Evolutionary conservation across 805 yeast genomes (phyloP), one percentile per base, ranked within the genome.

Genomic region (Millerago galiae): DNA sequence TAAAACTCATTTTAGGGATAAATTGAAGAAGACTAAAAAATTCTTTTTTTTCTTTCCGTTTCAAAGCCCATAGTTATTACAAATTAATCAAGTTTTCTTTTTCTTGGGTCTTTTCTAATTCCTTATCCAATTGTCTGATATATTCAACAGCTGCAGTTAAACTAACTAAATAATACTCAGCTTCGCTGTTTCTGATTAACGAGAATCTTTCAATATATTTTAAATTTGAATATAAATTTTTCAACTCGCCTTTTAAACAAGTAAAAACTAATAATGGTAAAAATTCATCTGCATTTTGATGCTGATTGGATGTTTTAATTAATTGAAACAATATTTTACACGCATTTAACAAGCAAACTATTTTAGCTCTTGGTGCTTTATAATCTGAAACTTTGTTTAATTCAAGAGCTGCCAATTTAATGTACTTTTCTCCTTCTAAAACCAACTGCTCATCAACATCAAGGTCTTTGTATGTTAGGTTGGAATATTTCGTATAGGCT

Each of bases 361-460:
- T 79, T 57, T 93, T 93, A 58, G 95, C 99, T 41, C 99, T 70
- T 13, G 99, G 99, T 0, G 98, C 91, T 52, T 95, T 76, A 60
- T 83, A 95, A 41, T 77, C 72, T 60, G 84, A 83, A 55, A 93
- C 80, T 53, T 88, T 88, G 48, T 71, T 68, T 38, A 93, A 69
- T 61, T 93, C 98, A 11, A 67, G 68, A 1, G 81, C 73, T 0
- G 97, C 93, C 44, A 83, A 70, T 52, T 60, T 70, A 52, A 79
- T 73, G 61, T 79, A 90, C 18, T 72, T 70, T 17, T 70, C 66
- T 4, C 78, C 69, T 38, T 65, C 61, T 16, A 72, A 65, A 17
- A 78, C 63, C 54, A 73, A 64, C 50, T 72, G 58, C 30, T 67
- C 66, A 15, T 75, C 74, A n/a, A 91, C 72, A 56, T 95, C 99